phyloP scores from a whole-genome alignment of 208 protist genomes.

The Jaenimonas drosophilae region DNA sequence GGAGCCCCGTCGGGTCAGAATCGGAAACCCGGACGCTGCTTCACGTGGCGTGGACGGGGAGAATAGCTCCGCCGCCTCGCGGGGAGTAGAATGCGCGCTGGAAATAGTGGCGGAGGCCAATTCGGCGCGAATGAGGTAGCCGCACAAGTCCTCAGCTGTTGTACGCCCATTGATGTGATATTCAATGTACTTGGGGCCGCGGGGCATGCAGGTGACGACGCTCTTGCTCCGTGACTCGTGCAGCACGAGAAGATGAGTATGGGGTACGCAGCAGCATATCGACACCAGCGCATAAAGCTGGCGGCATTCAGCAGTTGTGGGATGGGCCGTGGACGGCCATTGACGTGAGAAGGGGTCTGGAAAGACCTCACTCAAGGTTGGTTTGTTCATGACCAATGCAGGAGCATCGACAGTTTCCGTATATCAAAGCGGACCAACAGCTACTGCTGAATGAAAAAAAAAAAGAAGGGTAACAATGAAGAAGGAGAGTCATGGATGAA shows the following conservation, averaged over 20 bases:
- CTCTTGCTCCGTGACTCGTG: constrained; percentile 26
- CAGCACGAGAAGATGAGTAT: constrained; percentile 71
- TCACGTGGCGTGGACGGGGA: not conserved
- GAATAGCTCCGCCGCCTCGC: not conserved
- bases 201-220: constrained; percentile 70
- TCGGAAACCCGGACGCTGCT: too few relatives aligned
- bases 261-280: constrained; percentile 74
- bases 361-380: constrained; percentile 65
- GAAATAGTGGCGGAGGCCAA: constrained; percentile 1
- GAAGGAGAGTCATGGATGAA: too few relatives aligned
- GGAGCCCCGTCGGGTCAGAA: not conserved
- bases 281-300: constrained; percentile 81
- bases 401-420: too few relatives aligned
- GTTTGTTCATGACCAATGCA: constrained; percentile 27
- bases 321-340: constrained; percentile 68
- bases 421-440: too few relatives aligned
- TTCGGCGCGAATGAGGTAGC: constrained; percentile 55
- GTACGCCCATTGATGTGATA: constrained; percentile 55
- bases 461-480: constrained; percentile 6
- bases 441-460: not conserved
- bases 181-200: constrained; percentile 73
- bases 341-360: constrained; percentile 66
- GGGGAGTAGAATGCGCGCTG: not conserved
- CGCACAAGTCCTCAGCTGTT: constrained; percentile 39
- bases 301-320: constrained; percentile 66